phyloP scores from a whole-genome alignment of 23 red algal genomes.

The Gracilaria caudata region DNA sequence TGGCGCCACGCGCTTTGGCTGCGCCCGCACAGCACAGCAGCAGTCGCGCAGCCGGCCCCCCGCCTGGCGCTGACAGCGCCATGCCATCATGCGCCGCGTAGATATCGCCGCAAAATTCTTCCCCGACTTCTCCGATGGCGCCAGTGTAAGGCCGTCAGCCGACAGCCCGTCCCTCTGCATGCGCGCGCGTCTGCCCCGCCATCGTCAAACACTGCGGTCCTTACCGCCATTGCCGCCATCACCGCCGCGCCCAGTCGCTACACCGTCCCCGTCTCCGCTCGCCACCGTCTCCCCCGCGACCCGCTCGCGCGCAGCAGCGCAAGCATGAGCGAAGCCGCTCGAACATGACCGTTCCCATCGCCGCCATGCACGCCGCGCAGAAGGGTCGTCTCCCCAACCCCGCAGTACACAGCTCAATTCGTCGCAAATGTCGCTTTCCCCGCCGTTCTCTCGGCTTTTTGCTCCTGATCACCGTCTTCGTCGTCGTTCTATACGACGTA shows the following conservation, averaged over 20 bases:
- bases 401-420: neutral
- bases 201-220: neutral
- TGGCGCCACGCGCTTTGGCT: neutral
- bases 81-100: neutral
- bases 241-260: neutral
- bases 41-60: too few relatives aligned
- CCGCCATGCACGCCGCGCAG: slow-evolving; percentile 29
- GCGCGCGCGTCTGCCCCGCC: neutral
- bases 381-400: slow-evolving; percentile 32
- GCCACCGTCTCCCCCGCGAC: neutral
- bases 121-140: neutral
- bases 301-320: slow-evolving; percentile 11
- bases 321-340: slow-evolving; percentile 27
- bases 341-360: slow-evolving; percentile 29
- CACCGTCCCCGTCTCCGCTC: neutral
- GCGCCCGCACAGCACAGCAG: too few relatives aligned
- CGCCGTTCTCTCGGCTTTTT: slow-evolving; percentile 1
- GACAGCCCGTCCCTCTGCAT: neutral
- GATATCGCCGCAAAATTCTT: neutral
- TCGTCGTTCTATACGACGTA: slow-evolving; percentile 18
- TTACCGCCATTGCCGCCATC: neutral
- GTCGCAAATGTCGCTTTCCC: slow-evolving; percentile 17
- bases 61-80: neutral
- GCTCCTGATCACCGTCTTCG: neutral
- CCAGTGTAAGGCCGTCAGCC: slow-evolving; percentile 9